A percentile compares a stretch with the other conserved stretches of the same genome.
phyloP scores from a whole-genome alignment of 257 asterid species.

The Penstemon barbatus region DNA sequence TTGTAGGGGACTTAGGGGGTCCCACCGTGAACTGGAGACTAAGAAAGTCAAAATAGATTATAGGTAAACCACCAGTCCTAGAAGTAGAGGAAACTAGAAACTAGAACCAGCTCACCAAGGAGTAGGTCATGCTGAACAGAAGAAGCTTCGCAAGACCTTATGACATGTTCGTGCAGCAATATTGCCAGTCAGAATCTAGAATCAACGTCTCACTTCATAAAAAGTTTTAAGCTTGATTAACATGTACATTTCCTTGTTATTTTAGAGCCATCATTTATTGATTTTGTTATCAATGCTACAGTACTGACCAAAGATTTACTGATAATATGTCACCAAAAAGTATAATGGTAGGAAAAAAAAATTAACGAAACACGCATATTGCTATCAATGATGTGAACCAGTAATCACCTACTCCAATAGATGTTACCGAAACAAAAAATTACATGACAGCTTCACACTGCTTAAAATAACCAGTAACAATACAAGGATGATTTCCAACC shows the following conservation, averaged over 20 bases:
- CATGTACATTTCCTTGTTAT: neutral
- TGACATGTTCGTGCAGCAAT: neutral
- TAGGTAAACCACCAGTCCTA: neutral
- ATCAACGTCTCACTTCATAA: neutral
- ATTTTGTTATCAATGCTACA: neutral
- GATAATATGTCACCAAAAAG: conserved; percentile 7
- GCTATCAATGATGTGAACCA: conserved; percentile 11
- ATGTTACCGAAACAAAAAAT: neutral
- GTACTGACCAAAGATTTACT: neutral
- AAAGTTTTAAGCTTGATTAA: neutral
- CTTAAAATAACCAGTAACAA: neutral
- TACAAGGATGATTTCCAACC: neutral
- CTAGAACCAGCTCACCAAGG: neutral
- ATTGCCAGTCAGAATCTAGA: neutral
- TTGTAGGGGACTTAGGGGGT: neutral
- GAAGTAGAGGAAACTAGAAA: conserved; percentile 2
- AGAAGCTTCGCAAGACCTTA: neutral
- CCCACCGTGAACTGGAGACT: neutral
- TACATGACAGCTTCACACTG: neutral
- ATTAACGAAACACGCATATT: neutral
- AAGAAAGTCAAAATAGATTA: neutral
- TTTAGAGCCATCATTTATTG: neutral
- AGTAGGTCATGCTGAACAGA: neutral
- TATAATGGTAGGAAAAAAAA: neutral
- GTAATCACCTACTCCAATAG: neutral